phyloP scores from a whole-genome alignment of 192 early-diverging fungal genomes.

The Thamnidium elegans region DNA sequence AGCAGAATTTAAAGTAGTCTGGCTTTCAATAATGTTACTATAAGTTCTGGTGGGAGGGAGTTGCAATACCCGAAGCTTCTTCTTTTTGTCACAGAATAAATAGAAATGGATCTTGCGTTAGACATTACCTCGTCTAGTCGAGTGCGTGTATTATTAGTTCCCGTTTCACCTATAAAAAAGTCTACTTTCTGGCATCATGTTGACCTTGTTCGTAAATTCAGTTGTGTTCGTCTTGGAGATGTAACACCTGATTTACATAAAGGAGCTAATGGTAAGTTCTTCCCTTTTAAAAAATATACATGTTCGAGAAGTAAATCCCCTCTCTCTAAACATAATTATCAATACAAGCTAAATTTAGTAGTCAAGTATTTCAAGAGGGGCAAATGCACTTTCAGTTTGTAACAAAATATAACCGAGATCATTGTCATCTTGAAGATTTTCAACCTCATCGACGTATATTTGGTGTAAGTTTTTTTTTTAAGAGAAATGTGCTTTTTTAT shows the following conservation, averaged over 20 bases:
- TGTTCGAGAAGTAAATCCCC: not conserved
- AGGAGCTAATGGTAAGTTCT: slow-evolving; percentile 31
- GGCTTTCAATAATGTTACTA: too few species aligned
- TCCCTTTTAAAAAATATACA: not conserved
- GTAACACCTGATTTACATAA: slow-evolving; percentile 62
- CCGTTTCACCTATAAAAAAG: slow-evolving; percentile 61
- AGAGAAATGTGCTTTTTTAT: not conserved
- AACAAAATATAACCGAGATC: slow-evolving; percentile 54
- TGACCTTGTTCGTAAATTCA: slow-evolving; percentile 61
- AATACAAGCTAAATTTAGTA: slow-evolving; percentile 52
- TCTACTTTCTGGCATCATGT: slow-evolving; percentile 64
- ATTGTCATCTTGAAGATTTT: slow-evolving; percentile 70
- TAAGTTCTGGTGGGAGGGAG: too few species aligned
- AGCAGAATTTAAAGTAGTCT: too few species aligned
- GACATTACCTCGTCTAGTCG: slow-evolving; percentile 51
- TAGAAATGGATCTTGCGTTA: slow-evolving; percentile 38
- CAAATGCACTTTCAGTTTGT: slow-evolving; percentile 70
- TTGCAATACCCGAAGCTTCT: too few species aligned
- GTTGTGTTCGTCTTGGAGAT: slow-evolving; percentile 60
- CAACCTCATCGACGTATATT: slow-evolving; percentile 71
- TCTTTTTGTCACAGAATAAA: not conserved
- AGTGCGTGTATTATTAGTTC: slow-evolving; percentile 69
- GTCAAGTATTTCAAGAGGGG: slow-evolving; percentile 61
- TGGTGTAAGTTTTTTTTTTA: slow-evolving; percentile 50
- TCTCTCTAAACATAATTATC: not conserved